Conservation (phyloP, 2,329 filamentous ascomycete species). For the Plenodomus biglobosus region DNA sequence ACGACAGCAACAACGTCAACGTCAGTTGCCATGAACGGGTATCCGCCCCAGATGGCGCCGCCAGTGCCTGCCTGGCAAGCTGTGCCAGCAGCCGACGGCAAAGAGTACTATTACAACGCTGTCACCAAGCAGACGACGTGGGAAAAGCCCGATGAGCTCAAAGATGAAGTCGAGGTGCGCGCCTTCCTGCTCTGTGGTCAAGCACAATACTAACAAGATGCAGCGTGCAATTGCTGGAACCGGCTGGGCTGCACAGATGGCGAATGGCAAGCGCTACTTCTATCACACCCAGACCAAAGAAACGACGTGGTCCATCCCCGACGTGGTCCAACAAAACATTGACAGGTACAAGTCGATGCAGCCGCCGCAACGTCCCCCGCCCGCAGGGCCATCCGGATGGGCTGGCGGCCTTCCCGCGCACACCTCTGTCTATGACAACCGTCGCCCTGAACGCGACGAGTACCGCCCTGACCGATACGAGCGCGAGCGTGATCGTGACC, state of each 20-base stretch:
- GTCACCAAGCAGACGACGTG: slow-evolving; percentile 87
- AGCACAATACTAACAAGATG: slow-evolving; percentile 14
- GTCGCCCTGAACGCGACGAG: slow-evolving; percentile 34
- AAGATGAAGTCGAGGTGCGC: slow-evolving; percentile 76
- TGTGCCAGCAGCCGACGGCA: slow-evolving; percentile 76
- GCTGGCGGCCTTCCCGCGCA: slow-evolving; percentile 57
- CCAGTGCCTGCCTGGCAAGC: slow-evolving; percentile 68
- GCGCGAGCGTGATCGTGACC: slow-evolving; percentile 31
- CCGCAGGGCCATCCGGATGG: slow-evolving; percentile 52
- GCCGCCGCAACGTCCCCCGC: slow-evolving; percentile 47
- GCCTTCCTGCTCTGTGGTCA: background rate
- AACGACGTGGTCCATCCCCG: slow-evolving; percentile 94
- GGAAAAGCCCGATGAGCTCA: slow-evolving; percentile 88
- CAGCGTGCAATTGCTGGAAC: slow-evolving; percentile 79
- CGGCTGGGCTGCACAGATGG: slow-evolving; percentile 83
- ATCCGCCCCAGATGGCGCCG: slow-evolving; percentile 52
- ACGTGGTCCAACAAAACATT: slow-evolving; percentile 69
- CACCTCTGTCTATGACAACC: slow-evolving; percentile 46
- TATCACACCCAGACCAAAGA: slow-evolving; percentile 89
- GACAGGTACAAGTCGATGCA: slow-evolving; percentile 65
- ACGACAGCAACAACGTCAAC: slow-evolving; percentile 1
- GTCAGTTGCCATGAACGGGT: slow-evolving; percentile 59
- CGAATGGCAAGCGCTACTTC: slow-evolving; percentile 88
- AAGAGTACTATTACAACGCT: slow-evolving; percentile 88
- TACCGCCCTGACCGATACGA: slow-evolving; percentile 33